Evolutionary conservation across 352 stramenopile genomes (phyloP), one percentile per base, ranked within the genome.

Genomic region (Globisporangium carolinianum): DNA sequence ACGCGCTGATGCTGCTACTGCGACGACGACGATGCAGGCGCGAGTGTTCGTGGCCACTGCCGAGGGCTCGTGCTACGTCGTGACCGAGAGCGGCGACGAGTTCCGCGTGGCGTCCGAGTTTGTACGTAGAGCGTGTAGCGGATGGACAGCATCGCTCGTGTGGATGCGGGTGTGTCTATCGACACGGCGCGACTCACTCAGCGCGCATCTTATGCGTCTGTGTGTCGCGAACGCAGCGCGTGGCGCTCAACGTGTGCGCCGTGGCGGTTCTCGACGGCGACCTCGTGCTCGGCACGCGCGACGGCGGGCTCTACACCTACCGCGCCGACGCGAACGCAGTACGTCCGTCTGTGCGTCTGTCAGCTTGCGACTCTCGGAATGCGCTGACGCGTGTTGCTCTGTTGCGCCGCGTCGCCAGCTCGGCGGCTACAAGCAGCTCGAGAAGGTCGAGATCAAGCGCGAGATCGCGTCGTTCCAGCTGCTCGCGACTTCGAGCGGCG

Each of bases 41-140:
- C 75, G 75, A 1, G 66, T 93, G 39, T 80, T 94, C 58, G 83
- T 89, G n/a, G 70, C 79, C 47, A 94, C 81, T 11, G 75, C 79
- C 2, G 83, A 91, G 60, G 81, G 81, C 9, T 64, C 56, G 38
- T 91, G 83, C 62, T 83, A 66, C 42, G 73, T 91, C 7, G 86
- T 65, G 11, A 73, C 75, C 2, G 74, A 84, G 17, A 73, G 66
- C 46, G 70, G 68, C 46, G 71, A 81, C 53, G 68, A 84, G 32
- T 73, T 93, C 51, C 68, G 68, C 24, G 57, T 79, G n/a, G 72
- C 65, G 12, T 72, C 69, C 0, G 77, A 89, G 50, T 89, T 93
- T 73, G 83, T 93, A 58, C 58, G 79, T 52, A 24, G 18, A 24
- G 18, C 18, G 18, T 24, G 18, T 24, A 24, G 18, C 18, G 18